Evolutionary conservation across 73 alveolate species (phyloP).

Genomic region (Paramecium sonneborni): DNA sequence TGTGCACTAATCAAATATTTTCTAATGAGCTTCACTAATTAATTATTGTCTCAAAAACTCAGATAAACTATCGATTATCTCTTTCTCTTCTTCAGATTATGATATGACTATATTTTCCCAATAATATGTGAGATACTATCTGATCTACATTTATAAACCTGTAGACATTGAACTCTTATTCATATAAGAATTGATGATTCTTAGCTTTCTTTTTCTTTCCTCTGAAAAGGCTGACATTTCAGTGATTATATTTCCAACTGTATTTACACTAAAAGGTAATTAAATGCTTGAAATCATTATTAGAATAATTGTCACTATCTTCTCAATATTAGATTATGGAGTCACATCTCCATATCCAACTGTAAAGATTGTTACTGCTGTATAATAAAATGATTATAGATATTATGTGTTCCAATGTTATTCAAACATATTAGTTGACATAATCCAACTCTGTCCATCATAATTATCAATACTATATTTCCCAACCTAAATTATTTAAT

Average conservation of each 20-base stretch:
- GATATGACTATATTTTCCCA: constrained; percentile 41
- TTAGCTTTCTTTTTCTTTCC: constrained; percentile 72
- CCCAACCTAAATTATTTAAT: not conserved
- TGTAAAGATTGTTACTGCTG: constrained; percentile 80
- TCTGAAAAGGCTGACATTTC: constrained; percentile 68
- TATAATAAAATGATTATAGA: constrained; percentile 74
- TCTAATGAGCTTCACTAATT: constrained; percentile 45
- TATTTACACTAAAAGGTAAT: constrained; percentile 82
- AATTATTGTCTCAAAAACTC: constrained; percentile 28
- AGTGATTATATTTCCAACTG: constrained; percentile 70
- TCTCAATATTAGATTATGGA: constrained; percentile 69
- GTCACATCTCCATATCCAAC: constrained; percentile 84
- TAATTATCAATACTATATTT: constrained; percentile 13
- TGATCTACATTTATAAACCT: constrained; percentile 63
- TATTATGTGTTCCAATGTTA: constrained; percentile 50
- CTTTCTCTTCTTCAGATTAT: constrained; percentile 34
- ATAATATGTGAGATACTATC: constrained; percentile 73
- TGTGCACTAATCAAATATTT: constrained; percentile 20
- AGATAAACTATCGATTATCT: constrained; percentile 27
- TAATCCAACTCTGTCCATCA: constrained; percentile 68
- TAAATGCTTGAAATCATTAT: constrained; percentile 84
- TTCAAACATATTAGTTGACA: not conserved
- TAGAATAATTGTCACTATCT: constrained; percentile 64
- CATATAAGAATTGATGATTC: constrained; percentile 68
- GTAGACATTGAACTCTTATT: constrained; percentile 67